Conservation (phyloP, 805 yeast species). For the Yamadazyma philogaea region DNA sequence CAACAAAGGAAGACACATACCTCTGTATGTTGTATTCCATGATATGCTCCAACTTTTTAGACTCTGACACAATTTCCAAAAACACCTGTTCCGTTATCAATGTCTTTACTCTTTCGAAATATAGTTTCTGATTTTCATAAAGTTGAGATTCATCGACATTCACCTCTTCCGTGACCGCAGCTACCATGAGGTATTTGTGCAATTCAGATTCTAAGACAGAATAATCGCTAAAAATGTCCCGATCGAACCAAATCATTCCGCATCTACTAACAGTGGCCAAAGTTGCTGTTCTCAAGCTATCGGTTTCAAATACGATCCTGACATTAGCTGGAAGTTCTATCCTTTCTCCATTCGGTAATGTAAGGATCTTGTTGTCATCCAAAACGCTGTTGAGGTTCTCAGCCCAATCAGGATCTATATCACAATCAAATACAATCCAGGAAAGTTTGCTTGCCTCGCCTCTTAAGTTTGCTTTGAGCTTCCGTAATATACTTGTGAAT, state of each 20-base stretch:
- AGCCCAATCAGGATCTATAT: conserved; percentile 91
- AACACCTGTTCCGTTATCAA: conserved; percentile 1
- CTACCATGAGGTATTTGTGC: neutral
- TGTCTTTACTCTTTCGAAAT: conserved; percentile 1
- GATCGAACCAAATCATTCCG: conserved; percentile 79
- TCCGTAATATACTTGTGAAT: conserved; percentile 64
- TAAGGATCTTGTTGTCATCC: conserved; percentile 79
- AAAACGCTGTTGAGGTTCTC: conserved; percentile 86
- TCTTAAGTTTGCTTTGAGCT: conserved; percentile 49
- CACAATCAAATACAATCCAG: conserved; percentile 91
- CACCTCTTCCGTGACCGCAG: conserved; percentile 2
- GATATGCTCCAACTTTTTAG: conserved; percentile 37
- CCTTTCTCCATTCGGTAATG: conserved; percentile 89
- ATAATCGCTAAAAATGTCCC: conserved; percentile 1
- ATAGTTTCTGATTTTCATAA: neutral
- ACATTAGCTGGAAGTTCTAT: conserved; percentile 62
- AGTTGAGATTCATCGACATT: conserved; percentile 1
- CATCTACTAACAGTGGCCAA: conserved; percentile 93
- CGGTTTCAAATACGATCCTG: conserved; percentile 73
- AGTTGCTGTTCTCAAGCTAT: conserved; percentile 62
- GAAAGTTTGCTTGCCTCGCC: conserved; percentile 55
- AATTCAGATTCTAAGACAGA: conserved; percentile 5
- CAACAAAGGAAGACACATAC: conserved; percentile 36
- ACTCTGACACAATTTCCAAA: neutral
- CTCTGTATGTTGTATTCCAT: conserved; percentile 47